Evolutionary conservation across 257 asterid genomes (phyloP).

Genomic region (Solanum bukasovii): DNA sequence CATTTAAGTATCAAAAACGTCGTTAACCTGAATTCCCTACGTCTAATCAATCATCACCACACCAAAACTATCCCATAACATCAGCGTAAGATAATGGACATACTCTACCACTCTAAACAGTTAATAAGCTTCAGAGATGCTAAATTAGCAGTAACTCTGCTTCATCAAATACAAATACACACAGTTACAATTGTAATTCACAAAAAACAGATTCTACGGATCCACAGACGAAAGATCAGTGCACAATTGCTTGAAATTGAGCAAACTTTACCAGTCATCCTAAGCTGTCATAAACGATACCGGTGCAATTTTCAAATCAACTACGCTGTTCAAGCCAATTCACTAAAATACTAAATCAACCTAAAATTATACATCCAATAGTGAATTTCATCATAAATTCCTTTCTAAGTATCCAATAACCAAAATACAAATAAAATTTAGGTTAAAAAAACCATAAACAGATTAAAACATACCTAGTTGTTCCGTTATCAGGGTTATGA

Average conservation of each 20-base stretch:
- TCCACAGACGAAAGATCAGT: background rate
- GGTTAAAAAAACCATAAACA: background rate
- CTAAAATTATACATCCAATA: background rate
- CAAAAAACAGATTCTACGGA: background rate
- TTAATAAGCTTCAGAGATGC: background rate
- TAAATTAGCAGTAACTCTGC: background rate
- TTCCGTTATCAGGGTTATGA: conserved; percentile 43
- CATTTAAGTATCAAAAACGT: background rate
- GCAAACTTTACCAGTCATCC: background rate
- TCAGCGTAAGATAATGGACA: background rate
- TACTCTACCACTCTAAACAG: background rate
- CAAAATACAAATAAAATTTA: too few relatives aligned
- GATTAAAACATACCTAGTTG: conserved; percentile 18
- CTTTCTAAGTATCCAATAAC: too few relatives aligned
- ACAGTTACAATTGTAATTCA: background rate
- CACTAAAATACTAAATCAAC: background rate
- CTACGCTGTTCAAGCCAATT: background rate
- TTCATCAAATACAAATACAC: background rate
- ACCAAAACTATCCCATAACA: background rate
- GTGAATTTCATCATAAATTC: background rate
- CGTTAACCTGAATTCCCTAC: background rate
- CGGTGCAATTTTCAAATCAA: background rate
- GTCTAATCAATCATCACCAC: background rate
- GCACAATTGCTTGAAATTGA: background rate
- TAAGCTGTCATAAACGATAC: background rate